phyloP scores from a whole-genome alignment of 805 yeast species.

The Limtongozyma cylindracea region DNA sequence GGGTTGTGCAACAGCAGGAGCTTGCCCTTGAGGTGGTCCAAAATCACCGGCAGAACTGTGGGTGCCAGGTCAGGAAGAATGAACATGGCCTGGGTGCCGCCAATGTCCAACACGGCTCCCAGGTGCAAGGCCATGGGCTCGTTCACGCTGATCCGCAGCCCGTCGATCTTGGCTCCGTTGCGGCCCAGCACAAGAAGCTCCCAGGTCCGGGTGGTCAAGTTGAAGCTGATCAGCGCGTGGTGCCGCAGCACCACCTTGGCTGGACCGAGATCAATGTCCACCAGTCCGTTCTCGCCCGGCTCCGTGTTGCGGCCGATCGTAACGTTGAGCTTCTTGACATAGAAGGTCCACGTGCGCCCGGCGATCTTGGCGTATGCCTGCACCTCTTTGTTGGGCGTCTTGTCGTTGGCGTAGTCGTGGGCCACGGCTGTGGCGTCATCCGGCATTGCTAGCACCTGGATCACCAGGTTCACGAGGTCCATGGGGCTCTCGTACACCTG shows the following conservation, averaged over 20 bases:
- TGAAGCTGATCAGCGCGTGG: slow-evolving; percentile 70
- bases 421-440: slow-evolving; percentile 57
- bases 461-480: slow-evolving; percentile 51
- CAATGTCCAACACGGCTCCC: slow-evolving; percentile 85
- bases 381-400: slow-evolving; percentile 48
- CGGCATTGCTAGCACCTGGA: slow-evolving; percentile 44
- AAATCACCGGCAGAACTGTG: slow-evolving; percentile 28
- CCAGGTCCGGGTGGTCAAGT: slow-evolving; percentile 59
- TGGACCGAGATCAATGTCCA: slow-evolving; percentile 86
- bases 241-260: slow-evolving; percentile 88
- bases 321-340: slow-evolving; percentile 54
- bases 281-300: slow-evolving; percentile 3
- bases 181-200: slow-evolving; percentile 66
- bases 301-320: slow-evolving; percentile 74
- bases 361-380: slow-evolving; percentile 96
- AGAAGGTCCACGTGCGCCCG: slow-evolving; percentile 83
- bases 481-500: slow-evolving; percentile 26
- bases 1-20: slow-evolving; percentile 8
- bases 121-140: slow-evolving; percentile 29
- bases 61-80: slow-evolving; percentile 84
- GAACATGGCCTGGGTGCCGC: slow-evolving; percentile 98
- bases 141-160: slow-evolving; percentile 25
- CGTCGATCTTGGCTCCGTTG: slow-evolving; percentile 84
- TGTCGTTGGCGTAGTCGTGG: slow-evolving; percentile 44
- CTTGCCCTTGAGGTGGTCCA: too few species aligned